A percentile compares a stretch with the other conserved stretches of the same genome.
These are phyloP conservation scores for Cryphonectria carpinicola DNA, from an alignment of 2,329 filamentous ascomycete species.

Conservation along the genomic window DNA sequence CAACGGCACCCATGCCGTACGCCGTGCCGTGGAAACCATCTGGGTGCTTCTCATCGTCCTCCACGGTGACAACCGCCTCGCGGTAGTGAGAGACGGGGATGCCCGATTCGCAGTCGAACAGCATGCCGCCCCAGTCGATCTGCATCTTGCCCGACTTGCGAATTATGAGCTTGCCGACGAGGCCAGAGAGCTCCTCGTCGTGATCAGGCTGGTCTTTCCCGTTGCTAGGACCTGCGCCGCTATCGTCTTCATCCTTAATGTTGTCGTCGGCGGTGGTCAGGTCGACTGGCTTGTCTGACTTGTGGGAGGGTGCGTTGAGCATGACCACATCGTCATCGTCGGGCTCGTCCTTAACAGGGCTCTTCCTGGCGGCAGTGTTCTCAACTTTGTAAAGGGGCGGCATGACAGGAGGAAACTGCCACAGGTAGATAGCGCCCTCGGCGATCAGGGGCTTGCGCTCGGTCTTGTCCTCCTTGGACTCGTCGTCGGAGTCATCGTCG, in stretches of 20 bases:
- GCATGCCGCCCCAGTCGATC: constrained; percentile 64
- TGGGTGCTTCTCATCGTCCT: constrained; percentile 55
- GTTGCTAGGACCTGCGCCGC: constrained; percentile 36
- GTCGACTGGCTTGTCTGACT: constrained; percentile 42
- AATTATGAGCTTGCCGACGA: constrained; percentile 62
- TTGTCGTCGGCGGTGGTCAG: constrained; percentile 42
- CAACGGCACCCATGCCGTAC: constrained; percentile 65
- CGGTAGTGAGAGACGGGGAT: constrained; percentile 58
- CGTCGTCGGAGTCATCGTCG: constrained; percentile 24
- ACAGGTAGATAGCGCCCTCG: constrained; percentile 64
- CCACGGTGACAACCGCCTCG: constrained; percentile 62
- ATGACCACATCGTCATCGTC: constrained; percentile 43
- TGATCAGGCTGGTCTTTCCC: constrained; percentile 37
- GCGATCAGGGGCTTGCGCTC: constrained; percentile 34
- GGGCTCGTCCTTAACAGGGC: constrained; percentile 47
- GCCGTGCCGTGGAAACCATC: constrained; percentile 53
- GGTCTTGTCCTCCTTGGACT: constrained; percentile 20
- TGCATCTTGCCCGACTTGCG: constrained; percentile 65
- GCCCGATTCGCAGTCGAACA: constrained; percentile 57
- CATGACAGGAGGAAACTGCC: constrained; percentile 66
- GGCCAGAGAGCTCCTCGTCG: constrained; percentile 52
- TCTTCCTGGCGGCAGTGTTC: constrained; percentile 26
- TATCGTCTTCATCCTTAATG: constrained; percentile 32
- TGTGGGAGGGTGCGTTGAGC: constrained; percentile 39
- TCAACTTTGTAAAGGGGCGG: constrained; percentile 53